These are phyloP conservation scores for Xylaria polymorpha DNA, from an alignment of 2,329 filamentous ascomycete species.

Conservation along the genomic window DNA sequence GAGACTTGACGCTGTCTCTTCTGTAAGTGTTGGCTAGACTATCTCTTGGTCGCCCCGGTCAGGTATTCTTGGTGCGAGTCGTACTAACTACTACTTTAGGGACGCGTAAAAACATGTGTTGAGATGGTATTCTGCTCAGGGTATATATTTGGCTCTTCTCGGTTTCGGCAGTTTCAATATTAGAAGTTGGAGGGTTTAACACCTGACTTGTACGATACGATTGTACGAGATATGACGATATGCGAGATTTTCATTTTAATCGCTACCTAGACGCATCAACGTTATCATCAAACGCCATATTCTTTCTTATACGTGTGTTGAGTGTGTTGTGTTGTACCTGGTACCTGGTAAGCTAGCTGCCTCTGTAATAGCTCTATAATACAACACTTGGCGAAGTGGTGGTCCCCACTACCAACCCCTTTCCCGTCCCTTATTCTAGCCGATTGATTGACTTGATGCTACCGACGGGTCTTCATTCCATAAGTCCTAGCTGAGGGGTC, in stretches of 20 bases:
- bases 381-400: background rate
- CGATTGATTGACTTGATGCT: background rate
- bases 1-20: conserved; percentile 82
- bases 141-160: background rate
- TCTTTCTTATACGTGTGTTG: background rate
- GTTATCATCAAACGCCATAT: background rate
- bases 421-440: background rate
- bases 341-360: background rate
- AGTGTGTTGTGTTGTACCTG: background rate
- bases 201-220: conserved; percentile 14
- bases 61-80: background rate
- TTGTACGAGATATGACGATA: conserved; percentile 21
- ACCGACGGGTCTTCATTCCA: background rate
- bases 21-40: conserved; percentile 60
- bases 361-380: background rate
- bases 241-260: background rate
- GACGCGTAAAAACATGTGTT: conserved; percentile 30
- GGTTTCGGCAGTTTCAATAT: background rate
- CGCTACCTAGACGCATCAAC: background rate
- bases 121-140: background rate
- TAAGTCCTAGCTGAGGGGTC: background rate
- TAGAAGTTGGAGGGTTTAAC: background rate
- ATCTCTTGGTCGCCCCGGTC: background rate
- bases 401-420: no score
- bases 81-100: conserved; percentile 26